Evolutionary conservation across 345 rosid species (phyloP), one percentile per base, ranked within the genome.

Genomic region (Aurinia saxatilis): DNA sequence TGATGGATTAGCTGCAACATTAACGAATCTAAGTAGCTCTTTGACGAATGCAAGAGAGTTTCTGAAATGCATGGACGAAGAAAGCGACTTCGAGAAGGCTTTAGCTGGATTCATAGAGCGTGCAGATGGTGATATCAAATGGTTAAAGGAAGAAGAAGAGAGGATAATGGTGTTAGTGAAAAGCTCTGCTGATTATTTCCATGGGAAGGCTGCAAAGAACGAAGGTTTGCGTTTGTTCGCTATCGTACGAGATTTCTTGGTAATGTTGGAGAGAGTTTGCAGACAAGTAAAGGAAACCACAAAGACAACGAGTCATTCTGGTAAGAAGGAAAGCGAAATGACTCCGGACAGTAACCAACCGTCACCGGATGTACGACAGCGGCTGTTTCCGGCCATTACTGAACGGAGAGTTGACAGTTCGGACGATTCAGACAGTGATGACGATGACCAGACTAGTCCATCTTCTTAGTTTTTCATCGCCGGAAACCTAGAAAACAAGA

Each of bases 141-240:
- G 71, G 73, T 53, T 91, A 13, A 52, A 68, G 46, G 78, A 59
- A 62, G 95, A 86, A 77, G 95, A 88, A 65, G 68, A 70, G 76
- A 81, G 93, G 70, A 84, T 86, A 65, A 81, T 78, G 81, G 75
- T 75, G 0, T 65, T 82, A 33, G 83, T 86, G 23, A 82, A 83
- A 82, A 82, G 79, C 75, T 74, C 87, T 9, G 98, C 80, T 7
- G 95, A 89, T 60, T 91, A 86, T 55, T 91, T 91, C 67, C 95
- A 88, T 41, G 96, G 96, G 17, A 71, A 75, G 8, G 70, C 95
- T 0, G 84, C 84, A 1, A 86, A 72, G 54, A 79, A 80, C 27
- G 98, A 88, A 78, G 98, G 98, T n/a, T 38, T 84, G 34, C 85
- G 95, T 31, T 72, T 91, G 72, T 91, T 91, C 44, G 73, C 68